Evolutionary conservation across 768 basidiomycete species (phyloP), one percentile per base, ranked within the genome.

Genomic region (Xanthoconium purpureum): DNA sequence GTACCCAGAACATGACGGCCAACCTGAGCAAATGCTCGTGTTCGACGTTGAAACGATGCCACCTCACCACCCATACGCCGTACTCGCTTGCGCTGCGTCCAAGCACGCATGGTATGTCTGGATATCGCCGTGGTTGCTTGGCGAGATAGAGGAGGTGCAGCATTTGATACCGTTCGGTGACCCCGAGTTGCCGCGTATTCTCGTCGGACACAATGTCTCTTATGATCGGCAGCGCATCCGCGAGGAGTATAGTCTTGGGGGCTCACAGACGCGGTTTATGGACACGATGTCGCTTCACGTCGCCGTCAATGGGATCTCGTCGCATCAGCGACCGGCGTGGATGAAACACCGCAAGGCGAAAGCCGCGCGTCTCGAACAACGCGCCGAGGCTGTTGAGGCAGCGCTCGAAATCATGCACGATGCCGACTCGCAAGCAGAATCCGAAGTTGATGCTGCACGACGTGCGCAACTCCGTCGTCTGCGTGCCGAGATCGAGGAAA

Each of bases 21-120:
- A 80, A 57, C 73, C 82, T 1, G 91, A 93, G 66, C 74, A 84
- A 42, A 78, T 89, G 78, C 81, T 98, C 60, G 81, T 84, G 11
- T 97, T 98, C 64, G 97, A 99, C 69, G 91, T 98, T 52, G 95
- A 99, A 73, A 94, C 91, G 0, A 81, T 98, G 80, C 91, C 91
- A 1, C 82, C 83, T 29, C 83, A 91, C 66, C 82, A 89, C 47
- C 85, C 86, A 2, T 93, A 84, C 66, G 82, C 96, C 13, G 76
- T 98, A 67, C 88, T 98, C 78, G 95, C 97, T 1, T 88, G 86
- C 57, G 95, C 95, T 4, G 90, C 83, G 2, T 87, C 93, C 6
- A 77, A 80, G 24, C 84, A 84, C 47, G 88, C 85, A 1, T 98
- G 97, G 96, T 99, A 98, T 67, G 83, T 84, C 4, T 99, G 97